Base-by-base conservation (phyloP, 2,329 filamentous ascomycete genomes). In the Lachnellula cervina region DNA sequence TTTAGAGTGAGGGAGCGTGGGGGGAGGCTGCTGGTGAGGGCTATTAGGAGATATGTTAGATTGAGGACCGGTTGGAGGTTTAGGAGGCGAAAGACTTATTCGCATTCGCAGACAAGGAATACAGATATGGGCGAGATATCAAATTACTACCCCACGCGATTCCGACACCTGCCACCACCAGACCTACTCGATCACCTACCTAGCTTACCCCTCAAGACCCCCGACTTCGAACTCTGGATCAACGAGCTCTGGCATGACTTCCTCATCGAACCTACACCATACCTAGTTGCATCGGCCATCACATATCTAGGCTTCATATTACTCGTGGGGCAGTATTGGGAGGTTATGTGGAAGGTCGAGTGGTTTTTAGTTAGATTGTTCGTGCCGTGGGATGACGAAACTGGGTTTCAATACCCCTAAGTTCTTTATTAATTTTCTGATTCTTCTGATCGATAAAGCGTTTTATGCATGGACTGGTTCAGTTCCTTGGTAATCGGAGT, bases 251-350 rank as follows among this genome's bases (percentile, higher is more conserved):
- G 60, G 59, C 43, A 63, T 7, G 62, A 68, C 49, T 64, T 66
- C 44, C 47, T 61, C 5, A 56, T 66, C 45, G 64, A 66, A 43
- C 66, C 62, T 35, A 66, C 62, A n/a, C 63, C 66, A 11, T 63
- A 64, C 37, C 46, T 65, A 34, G 62, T 64, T 21, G 54, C 55
- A 17, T 63, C 58, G 4, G 60, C 60, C 21, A 56, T 62, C 23
- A 54, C 55, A 17, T 66, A 66, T 48, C 43, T 64, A 8, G 62
- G 61, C 3, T 61, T 61, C 16, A 54, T 65, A 40, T 50, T 66
- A 9, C 46, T 66, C 19, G 51, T 63, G 2, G 53, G 53, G 17
- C 52, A 61, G 43, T 66, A 65, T 55, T 61, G 61, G 45, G 49
- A 28, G 13, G 21, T 57, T 8, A 46, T 58, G 34, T 62, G 61